Evolutionary conservation across 148 eudicot species (phyloP), one percentile per base, ranked within the genome.

Genomic region (Spergularia marina): DNA sequence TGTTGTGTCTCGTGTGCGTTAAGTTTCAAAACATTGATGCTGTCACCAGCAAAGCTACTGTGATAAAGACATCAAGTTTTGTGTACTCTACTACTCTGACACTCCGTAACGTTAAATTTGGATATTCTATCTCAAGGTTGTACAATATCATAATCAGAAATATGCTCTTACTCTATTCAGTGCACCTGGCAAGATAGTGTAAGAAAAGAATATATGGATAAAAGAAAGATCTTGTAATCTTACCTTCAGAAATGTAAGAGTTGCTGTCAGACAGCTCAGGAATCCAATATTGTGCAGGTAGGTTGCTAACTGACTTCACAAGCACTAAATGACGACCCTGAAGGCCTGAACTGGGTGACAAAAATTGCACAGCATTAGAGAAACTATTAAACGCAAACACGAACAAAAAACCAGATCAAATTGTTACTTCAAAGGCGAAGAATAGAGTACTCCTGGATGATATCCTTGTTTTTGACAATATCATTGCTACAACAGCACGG

Each of bases 21-120:
- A 5, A 61, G 17, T 51, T 49, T 14, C 49, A 73, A 59, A 41
- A 49, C 58, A 47, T 36, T 18, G 66, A 52, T 10, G 20, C 17
- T 53, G 21, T 39, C 30, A 72, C 56, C 64, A 53, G 70, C 55
- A 63, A 13, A 73, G 58, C 73, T 74, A 60, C 17, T 53, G 12
- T 61, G 74, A 63, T 17, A 69, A 17, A 62, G 74, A 67, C 72
- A 66, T 52, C 64, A 60, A 47, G 15, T 23, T 23, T 58, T 25
- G 44, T 58, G 34, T 17, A 34, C 44, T 25, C 71, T 51, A 47
- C 53, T 17, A 34, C 25, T 25, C 71, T 51, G 57, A 65, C 77
- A 74, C 12, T 13, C 58, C 47, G 59, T 12, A 21, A 65, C 60
- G 60, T 39, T 55, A 53, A 14, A 47, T 58, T 69, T 76, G 56